These are phyloP conservation scores for Platanus orientalis DNA, from an alignment of 164 flowering plant genomes.

Conservation along the genomic window DNA sequence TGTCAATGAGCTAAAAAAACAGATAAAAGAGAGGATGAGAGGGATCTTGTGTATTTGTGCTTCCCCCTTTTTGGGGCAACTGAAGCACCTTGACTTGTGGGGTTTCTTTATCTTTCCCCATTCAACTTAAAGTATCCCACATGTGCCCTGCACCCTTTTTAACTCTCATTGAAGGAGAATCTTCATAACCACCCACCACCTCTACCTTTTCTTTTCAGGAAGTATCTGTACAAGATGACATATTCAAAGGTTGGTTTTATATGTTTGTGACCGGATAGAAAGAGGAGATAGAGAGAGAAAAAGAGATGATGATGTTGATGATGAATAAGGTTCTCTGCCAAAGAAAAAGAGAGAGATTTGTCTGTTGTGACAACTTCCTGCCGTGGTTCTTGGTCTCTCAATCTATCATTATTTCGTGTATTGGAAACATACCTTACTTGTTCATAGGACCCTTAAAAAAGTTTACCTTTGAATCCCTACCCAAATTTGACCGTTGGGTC, in stretches of 20 bases:
- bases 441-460: constrained; percentile 8
- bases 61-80: constrained; percentile 33
- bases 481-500: constrained; percentile 27
- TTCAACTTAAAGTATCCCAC: constrained; percentile 23
- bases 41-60: constrained; percentile 31
- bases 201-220: neutral
- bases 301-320: constrained; percentile 2
- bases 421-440: constrained; percentile 46
- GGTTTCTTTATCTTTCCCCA: constrained; percentile 13
- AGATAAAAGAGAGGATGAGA: neutral
- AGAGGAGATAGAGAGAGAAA: neutral
- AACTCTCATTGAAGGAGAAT: constrained; percentile 18
- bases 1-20: neutral
- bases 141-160: constrained; percentile 13
- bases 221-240: neutral
- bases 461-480: constrained; percentile 20
- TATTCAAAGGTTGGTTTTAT: constrained; percentile 19
- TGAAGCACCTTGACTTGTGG: constrained; percentile 31
- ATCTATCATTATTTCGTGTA: constrained; percentile 33
- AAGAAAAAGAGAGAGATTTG: neutral
- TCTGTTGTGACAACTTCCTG: constrained; percentile 23
- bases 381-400: constrained; percentile 20
- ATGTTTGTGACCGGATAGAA: neutral
- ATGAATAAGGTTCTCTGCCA: constrained; percentile 15
- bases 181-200: constrained; percentile 11